Conservation (phyloP, 495 filamentous ascomycete genomes). For the Penicillium antarcticum region DNA sequence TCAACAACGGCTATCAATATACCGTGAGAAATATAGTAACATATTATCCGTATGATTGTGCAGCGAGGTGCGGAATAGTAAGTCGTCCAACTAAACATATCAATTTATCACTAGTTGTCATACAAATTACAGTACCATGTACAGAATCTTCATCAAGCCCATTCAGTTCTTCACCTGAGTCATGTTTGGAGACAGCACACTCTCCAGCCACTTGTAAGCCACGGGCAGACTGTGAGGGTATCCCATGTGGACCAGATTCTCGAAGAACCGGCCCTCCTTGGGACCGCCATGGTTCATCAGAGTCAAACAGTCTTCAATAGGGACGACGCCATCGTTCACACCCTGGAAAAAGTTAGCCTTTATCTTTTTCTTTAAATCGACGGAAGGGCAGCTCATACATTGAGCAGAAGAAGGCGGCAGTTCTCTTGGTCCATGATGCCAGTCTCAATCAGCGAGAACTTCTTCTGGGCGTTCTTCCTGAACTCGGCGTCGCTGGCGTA, state of each 20-base stretch:
- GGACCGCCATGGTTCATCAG: slow-evolving; percentile 66
- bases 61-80: background rate
- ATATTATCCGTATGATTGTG: background rate
- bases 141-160: background rate
- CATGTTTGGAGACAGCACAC: slow-evolving; percentile 25
- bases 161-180: slow-evolving; percentile 22
- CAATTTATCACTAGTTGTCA: background rate
- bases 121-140: background rate
- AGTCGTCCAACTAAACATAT: background rate
- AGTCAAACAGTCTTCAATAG: slow-evolving; percentile 71
- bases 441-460: slow-evolving; percentile 70
- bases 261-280: slow-evolving; percentile 70
- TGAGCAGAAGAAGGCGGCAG: slow-evolving; percentile 63
- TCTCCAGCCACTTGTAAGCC: slow-evolving; percentile 37
- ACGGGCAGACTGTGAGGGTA: slow-evolving; percentile 48
- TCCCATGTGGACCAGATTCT: slow-evolving; percentile 61
- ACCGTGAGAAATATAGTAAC: background rate
- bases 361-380: background rate
- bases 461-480: slow-evolving; percentile 56
- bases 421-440: slow-evolving; percentile 63
- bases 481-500: slow-evolving; percentile 59
- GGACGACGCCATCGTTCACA: slow-evolving; percentile 67
- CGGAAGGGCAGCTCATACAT: slow-evolving; percentile 42
- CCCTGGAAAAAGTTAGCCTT: slow-evolving; percentile 43
- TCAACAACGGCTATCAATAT: background rate